These are phyloP conservation scores for Helenozyma rhizophorensis DNA, from an alignment of 805 yeast species.

Conservation along the genomic window DNA sequence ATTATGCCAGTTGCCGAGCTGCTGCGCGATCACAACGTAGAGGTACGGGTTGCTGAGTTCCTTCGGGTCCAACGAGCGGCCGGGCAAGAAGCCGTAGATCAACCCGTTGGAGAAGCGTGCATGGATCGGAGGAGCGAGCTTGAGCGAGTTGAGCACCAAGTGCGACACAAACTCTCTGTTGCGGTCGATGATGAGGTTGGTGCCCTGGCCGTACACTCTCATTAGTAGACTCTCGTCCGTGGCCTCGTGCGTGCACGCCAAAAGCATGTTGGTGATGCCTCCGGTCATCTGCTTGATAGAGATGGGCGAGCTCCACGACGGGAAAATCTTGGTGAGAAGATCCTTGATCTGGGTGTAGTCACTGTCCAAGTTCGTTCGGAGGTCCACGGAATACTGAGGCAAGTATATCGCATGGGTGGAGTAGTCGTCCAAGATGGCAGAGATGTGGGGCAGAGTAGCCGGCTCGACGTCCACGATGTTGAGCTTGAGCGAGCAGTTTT, in stretches of 20 bases:
- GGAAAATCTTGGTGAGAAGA: slow-evolving; percentile 42
- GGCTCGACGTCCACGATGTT: slow-evolving; percentile 1
- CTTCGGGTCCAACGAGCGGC: slow-evolving; percentile 52
- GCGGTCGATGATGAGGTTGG: slow-evolving; percentile 66
- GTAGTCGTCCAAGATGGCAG: slow-evolving; percentile 21
- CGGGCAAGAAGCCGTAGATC: slow-evolving; percentile 64
- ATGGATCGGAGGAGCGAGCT: slow-evolving; percentile 64
- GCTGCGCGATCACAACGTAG: slow-evolving; percentile 57
- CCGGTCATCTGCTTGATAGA: slow-evolving; percentile 48
- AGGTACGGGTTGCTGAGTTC: slow-evolving; percentile 47
- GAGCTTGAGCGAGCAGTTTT: neutral
- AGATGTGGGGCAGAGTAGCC: slow-evolving; percentile 2
- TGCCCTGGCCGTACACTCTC: slow-evolving; percentile 72
- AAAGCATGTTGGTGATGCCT: slow-evolving; percentile 60
- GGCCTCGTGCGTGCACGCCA: slow-evolving; percentile 37
- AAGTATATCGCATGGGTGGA: slow-evolving; percentile 48
- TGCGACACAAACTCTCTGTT: slow-evolving; percentile 73
- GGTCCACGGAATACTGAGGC: slow-evolving; percentile 39
- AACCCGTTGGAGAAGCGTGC: slow-evolving; percentile 71
- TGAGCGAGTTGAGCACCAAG: slow-evolving; percentile 51
- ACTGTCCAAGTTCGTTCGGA: slow-evolving; percentile 31
- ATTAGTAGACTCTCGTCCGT: slow-evolving; percentile 45
- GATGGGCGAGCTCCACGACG: slow-evolving; percentile 37
- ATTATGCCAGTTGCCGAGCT: slow-evolving; percentile 69
- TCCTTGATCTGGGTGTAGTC: slow-evolving; percentile 33